Base-by-base conservation (phyloP, 2,329 filamentous ascomycete species). In the Helminthosporium solani region DNA sequence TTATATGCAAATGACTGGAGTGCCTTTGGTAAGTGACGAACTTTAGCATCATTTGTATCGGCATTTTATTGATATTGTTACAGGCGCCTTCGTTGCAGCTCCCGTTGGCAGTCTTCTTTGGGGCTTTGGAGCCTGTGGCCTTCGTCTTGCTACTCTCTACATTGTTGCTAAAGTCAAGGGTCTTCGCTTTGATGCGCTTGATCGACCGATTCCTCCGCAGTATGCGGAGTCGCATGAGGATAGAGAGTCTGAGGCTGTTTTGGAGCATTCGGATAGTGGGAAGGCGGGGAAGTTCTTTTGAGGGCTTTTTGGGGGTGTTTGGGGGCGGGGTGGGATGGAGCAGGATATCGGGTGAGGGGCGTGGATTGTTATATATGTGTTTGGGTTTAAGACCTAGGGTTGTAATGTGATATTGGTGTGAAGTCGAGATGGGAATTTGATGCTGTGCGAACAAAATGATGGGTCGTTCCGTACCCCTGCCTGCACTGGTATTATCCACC, bases 1-100 rank as follows among this genome's bases (percentile, higher is more conserved):
- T 75, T 94, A 16, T 94, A 91, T 68, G 81, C 77, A 0, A 78
- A 84, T 38, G 88, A 92, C 67, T 94, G 89, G 89, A 86, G 83
- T 52, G 86, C 81, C 1, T 94, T 94, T 67, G 88, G 88, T 58
- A 58, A 53, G 60, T 41, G 7, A 9, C 30, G 2, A 11, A 15
- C 12, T 9, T 30, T 25, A n/a, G 12, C n/a, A 15, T 42, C n/a
- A 21, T 28, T 31, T 11, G 28, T 16, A 8, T 12, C 3, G 31
- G 2, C 7, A 18, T 5, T 33, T 8, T 41, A 5, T 3, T 25
- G 21, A 7, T 8, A 30, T 11, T 3, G 2, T 4, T 30, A 9
- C 35, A 75, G 73, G 76, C 27, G 87, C 88, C 3, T 94, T 92
- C 60, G 84, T 92, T 3, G 87, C 86, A 8, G 88, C 88, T 0